Conservation (phyloP, 352 stramenopile genomes). For the Globisporangium abappressorium region DNA sequence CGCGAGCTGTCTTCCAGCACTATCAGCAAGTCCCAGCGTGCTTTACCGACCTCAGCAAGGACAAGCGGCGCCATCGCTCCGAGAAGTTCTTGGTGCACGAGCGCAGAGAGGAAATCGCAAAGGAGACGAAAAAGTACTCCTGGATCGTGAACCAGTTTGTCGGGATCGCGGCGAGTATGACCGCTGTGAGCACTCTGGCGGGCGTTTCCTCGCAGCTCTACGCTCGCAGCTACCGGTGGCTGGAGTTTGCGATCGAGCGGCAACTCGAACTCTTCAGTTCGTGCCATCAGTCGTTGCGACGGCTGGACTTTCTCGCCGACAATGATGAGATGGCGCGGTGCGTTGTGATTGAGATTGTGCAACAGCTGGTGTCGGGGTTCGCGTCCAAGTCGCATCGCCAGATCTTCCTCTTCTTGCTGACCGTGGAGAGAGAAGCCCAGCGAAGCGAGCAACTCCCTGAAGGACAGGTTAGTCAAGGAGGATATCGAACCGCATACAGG, state of each 20-base stretch:
- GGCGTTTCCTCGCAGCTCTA: conserved; percentile 26
- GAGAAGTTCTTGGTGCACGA: conserved; percentile 13
- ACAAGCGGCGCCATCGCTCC: conserved; percentile 9
- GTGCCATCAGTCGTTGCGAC: neutral
- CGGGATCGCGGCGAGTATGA: conserved; percentile 21
- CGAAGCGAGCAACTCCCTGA: conserved; percentile 5
- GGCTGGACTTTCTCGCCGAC: neutral
- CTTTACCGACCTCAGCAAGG: neutral
- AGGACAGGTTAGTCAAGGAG: neutral
- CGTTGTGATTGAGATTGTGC: conserved; percentile 5
- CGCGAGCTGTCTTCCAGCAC: conserved; percentile 10
- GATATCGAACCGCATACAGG: conserved; percentile 3
- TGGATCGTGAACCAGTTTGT: conserved; percentile 11
- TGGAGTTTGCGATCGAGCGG: conserved; percentile 20
- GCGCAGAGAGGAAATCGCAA: neutral
- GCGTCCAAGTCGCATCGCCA: conserved; percentile 28
- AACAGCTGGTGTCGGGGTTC: conserved; percentile 14
- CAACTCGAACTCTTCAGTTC: conserved; percentile 6
- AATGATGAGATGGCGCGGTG: neutral
- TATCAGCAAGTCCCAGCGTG: neutral
- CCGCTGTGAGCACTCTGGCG: conserved; percentile 20
- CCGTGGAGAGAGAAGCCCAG: conserved; percentile 10
- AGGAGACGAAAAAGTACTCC: neutral
- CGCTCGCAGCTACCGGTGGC: conserved; percentile 24
- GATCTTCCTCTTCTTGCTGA: conserved; percentile 26